These are phyloP conservation scores for Botrytis squamosa DNA, from an alignment of 2,329 filamentous ascomycete species.

Conservation along the genomic window DNA sequence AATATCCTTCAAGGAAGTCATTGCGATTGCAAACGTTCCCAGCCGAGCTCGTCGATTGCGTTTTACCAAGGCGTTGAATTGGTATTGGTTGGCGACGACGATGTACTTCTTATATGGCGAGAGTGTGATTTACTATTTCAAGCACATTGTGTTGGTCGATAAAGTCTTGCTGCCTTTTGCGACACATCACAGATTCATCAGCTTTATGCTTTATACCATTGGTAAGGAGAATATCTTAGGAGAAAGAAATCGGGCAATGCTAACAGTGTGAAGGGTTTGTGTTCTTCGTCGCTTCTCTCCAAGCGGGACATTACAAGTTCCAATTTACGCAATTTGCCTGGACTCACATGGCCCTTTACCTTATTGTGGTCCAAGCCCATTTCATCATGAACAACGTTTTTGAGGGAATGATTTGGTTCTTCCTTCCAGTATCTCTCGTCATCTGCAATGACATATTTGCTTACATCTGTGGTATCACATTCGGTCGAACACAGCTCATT, in stretches of 20 bases:
- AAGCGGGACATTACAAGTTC: slow-evolving; percentile 95
- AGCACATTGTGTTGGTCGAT: slow-evolving; percentile 95
- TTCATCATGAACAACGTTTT: slow-evolving; percentile 99
- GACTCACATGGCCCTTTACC: slow-evolving; percentile 98
- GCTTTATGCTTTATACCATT: slow-evolving; percentile 96
- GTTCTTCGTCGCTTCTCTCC: slow-evolving; percentile 92
- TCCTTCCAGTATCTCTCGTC: slow-evolving; percentile 88
- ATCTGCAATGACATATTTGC: slow-evolving; percentile 99
- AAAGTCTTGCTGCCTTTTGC: slow-evolving; percentile 88
- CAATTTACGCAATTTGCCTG: slow-evolving; percentile 99
- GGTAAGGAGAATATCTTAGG: slow-evolving; percentile 54
- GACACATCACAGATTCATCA: slow-evolving; percentile 97
- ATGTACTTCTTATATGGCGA: slow-evolving; percentile 99
- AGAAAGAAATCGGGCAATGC: slow-evolving; percentile 22
- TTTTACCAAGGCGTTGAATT: slow-evolving; percentile 95
- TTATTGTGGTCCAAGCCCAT: slow-evolving; percentile 96
- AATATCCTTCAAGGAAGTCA: slow-evolving; percentile 98
- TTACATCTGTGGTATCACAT: slow-evolving; percentile 95
- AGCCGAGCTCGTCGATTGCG: slow-evolving; percentile 86
- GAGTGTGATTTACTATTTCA: slow-evolving; percentile 99
- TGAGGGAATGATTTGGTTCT: slow-evolving; percentile 99
- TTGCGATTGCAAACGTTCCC: slow-evolving; percentile 93
- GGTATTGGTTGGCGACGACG: slow-evolving; percentile 98
- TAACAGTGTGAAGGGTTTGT: slow-evolving; percentile 71
- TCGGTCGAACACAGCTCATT: slow-evolving; percentile 94